Evolutionary conservation across 805 yeast genomes (phyloP), one percentile per base, ranked within the genome.

Genomic region (Debaryomyces tyrocola): DNA sequence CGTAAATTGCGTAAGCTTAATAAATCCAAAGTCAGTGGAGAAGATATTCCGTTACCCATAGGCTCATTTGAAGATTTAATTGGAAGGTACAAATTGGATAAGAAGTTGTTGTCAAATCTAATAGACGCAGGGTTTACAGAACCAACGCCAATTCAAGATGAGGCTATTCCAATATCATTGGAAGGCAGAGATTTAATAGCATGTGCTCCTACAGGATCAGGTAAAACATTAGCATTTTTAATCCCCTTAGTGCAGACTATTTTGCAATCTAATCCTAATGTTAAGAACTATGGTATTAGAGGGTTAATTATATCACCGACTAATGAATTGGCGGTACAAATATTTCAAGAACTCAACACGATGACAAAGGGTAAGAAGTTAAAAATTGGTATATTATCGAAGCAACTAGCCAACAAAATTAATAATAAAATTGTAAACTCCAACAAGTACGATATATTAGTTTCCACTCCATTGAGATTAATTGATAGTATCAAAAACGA

Each of bases 201-300:
- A 1, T 89, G 97, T 75, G 97, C 98, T 0, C 98, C 98, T 40
- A 94, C 99, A 0, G 99, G 99, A 56, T 90, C 97, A 4, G 99
- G 99, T 74, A 94, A 94, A 63, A 94, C 99, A 0, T 73, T 94
- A 41, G 96, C 97, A 27, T 94, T 87, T 61, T 70, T 88, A 46
- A 80, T 90, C 14, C 99, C 99, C 4, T 57, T 92, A 56, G 66
- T 94, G 17, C 94, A 88, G 55, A 58, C 66, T 40, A 51, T 72
- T 20, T 39, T 73, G 14, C 47, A 57, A 24, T 56, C 58, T 27
- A 53, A 55, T 15, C 46, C 53, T 10, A 38, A 45, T n/a, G 43
- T 44, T n/a, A 67, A 71, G 41, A 64, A 67, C 46, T 64, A 71
- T 47, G 87, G 87, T 1, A 72, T 88, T 8, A 75, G 86, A 54